These are phyloP conservation scores for Polytolypa hystricis DNA, from an alignment of 2,329 filamentous ascomycete genomes.

Conservation along the genomic window DNA sequence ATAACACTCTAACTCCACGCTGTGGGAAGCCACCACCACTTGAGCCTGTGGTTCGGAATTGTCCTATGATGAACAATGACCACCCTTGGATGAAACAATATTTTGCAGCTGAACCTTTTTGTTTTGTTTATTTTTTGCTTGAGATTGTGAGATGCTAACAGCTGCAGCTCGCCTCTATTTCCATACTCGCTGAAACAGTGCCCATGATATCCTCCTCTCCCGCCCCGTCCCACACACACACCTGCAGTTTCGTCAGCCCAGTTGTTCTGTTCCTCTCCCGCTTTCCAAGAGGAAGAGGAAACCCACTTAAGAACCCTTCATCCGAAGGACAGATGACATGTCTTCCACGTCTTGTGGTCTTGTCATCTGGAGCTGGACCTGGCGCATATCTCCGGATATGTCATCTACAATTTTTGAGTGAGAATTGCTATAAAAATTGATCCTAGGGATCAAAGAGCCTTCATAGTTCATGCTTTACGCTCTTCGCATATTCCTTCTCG, in stretches of 20 bases:
- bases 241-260: constrained; percentile 24
- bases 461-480: constrained; percentile 36
- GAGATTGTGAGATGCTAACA: no score
- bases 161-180: no score
- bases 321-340: constrained; percentile 26
- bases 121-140: no score
- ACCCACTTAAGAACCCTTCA: constrained; percentile 24
- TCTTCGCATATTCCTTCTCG: constrained; percentile 12
- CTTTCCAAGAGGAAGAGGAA: constrained; percentile 9
- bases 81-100: no score
- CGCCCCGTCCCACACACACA: no score
- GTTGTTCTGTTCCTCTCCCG: constrained; percentile 20
- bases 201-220: no score
- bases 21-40: no score
- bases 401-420: constrained; percentile 7
- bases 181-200: no score
- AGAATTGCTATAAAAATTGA: constrained; percentile 28
- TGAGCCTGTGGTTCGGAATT: no score
- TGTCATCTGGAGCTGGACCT: constrained; percentile 30
- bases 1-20: no score
- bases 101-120: no score
- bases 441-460: constrained; percentile 26
- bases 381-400: constrained; percentile 4
- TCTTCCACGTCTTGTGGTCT: constrained; percentile 31
- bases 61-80: no score